Evolutionary conservation across 306 rosid species (phyloP), one percentile per base, ranked within the genome.

Genomic region (Comarum palustre): DNA sequence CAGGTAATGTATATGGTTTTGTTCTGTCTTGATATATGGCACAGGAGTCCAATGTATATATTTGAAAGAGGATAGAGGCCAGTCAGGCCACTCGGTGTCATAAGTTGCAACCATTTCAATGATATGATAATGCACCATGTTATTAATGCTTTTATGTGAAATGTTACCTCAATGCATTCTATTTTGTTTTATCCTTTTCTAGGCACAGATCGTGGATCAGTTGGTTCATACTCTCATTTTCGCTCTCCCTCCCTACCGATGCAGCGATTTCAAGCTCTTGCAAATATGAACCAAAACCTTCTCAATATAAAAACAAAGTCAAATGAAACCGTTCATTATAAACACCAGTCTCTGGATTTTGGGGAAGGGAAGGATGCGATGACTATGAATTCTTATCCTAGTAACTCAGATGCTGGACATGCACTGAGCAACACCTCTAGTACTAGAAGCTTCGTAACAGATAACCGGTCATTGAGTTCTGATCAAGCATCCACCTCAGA

Each of bases 201-300:
- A 43, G 69, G 19, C 58, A 61, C 95, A 94, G 99, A 91, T 43
- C 29, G 55, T 73, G 79, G 66, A 42, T 95, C 96, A 1, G 67
- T 74, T 66, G 68, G 80, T 62, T 86, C 90, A 2, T 66, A 78
- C 74, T 74, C 88, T 76, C 85, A 79, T 73, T 77, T 78, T 61
- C 78, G 48, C 47, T 87, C 93, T 41, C 75, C 95, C 38, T 89
- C 96, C 58, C 82, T 90, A 51, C 77, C 95, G 50, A 72, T 86
- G 41, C 97, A 91, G 77, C 79, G 93, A 67, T 91, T 82, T 83
- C 97, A 88, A 69, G 96, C 99, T 65, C 97, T 95, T 70, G 50
- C 93, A 38, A 70, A 78, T 72, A 84, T 91, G 68, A 95, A 91
- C 71, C 86, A 88, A 74, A 48, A 77, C 52, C 84, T 88, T 71